Evolutionary conservation across 257 asterid species (phyloP), one percentile per base, ranked within the genome.

Genomic region (Solanum megistacrolobum): DNA sequence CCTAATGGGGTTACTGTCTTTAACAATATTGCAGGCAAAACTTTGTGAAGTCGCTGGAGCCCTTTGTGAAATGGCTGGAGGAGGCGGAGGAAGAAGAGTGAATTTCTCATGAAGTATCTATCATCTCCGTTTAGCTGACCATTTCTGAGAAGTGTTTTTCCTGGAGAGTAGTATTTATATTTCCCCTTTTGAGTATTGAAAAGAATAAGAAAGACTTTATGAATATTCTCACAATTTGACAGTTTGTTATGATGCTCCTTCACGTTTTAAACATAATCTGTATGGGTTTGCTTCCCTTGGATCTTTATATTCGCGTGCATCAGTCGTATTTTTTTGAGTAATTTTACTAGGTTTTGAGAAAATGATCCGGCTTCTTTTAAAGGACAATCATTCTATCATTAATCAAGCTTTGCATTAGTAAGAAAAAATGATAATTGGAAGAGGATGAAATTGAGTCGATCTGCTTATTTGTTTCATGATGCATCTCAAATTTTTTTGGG

Each of bases 61-160:
- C 98, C 14, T 95, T 97, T 79, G 96, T 97, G 41, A 96, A 94
- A 87, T 97, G 99, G 99, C 95, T 97, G 65, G 99, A 97, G 90
- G 99, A 97, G 92, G 99, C 99, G 0, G 99, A 97, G 92, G 99
- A 97, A 90, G 99, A 97, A 92, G 99, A 97, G 55, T 84, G 73
- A 88, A 12, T 12, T 21, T 55, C 78, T 36, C 6, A 9, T 73
- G 55, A 68, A 2, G 38, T 12, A 21, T 52, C 62, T 18, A 18
- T 29, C 43, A 52, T 46, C 85, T 79, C 84, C 16, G 5, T 9
- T 5, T 16, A 79, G 65, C 65, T 46, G 27, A 41, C 27, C 13
- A 6, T 79, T 25, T 46, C 66, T 16, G 86, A 29, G 7, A 48
- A 16, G 4, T 46, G 10, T 27, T 82, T 82, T 82, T 11, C 66